Base-by-base conservation (phyloP, 2,329 filamentous ascomycete species). In the Myriosclerotinia scirpicola region DNA sequence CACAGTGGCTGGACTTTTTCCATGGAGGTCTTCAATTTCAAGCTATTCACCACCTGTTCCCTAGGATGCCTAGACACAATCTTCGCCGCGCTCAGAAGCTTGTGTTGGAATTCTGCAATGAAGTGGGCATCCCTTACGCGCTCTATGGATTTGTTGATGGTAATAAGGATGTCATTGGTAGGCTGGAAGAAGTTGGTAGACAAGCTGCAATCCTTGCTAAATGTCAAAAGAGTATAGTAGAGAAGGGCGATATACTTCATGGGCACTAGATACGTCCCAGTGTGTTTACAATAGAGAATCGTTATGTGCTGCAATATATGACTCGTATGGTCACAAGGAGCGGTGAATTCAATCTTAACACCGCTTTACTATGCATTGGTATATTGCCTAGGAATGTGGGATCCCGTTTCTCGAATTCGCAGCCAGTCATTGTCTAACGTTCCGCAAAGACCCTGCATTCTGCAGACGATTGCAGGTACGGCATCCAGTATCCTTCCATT, bases 21-120 rank as follows among this genome's bases (percentile, higher is more conserved):
- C 92, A 96, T 73, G 92, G 92, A 30, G 93, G 92, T 5, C 80
- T 96, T 69, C 93, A 96, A 77, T 96, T 96, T 78, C 92, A 96
- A 78, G 92, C 89, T 9, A 89, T 96, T 62, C 92, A 96, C 75
- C 92, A 96, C 76, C 80, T 96, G 30, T 96, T 89, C 75, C 92
- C 92, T 1, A 85, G 92, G 14, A 87, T 96, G 69, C 93, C 93
- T 12, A 84, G 92, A 53, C 92, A 96, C 77, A 96, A 96, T 76
- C 83, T 96, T 62, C 87, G 92, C 56, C 81, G 81, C 67, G 85
- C 89, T 5, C 92, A 95, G 79, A 87, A 84, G 72, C 81, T 95
- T 46, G 91, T 96, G 12, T 83, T 89, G 73, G 87, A 91, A 55
- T 96, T 96, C 74, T 96, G 92, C 73, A 81, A 86, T 56, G 92